A percentile compares a stretch with the other conserved stretches of the same genome.
These are phyloP conservation scores for Pelargonium nanum DNA, from an alignment of 345 rosid genomes.

Conservation along the genomic window DNA sequence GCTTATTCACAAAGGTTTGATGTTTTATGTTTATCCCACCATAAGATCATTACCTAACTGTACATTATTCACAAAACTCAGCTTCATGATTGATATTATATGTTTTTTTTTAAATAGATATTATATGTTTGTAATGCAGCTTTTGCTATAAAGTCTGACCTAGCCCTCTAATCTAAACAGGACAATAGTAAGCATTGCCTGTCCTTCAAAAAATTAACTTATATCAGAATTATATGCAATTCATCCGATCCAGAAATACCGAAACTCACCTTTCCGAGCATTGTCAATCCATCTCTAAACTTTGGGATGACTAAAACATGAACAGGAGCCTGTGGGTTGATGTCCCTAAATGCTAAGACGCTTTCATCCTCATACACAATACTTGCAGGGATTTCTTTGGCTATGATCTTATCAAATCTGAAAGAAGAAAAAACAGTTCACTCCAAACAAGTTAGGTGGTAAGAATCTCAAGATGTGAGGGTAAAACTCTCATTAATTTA, in stretches of 20 bases:
- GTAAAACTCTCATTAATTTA: background rate
- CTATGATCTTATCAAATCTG: slow-evolving; percentile 88
- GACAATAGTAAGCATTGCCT: too few species aligned
- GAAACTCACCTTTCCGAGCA: slow-evolving; percentile 50
- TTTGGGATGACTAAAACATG: slow-evolving; percentile 87
- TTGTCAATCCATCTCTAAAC: slow-evolving; percentile 67
- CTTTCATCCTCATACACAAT: slow-evolving; percentile 86
- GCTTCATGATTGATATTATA: too few species aligned
- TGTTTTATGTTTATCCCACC: too few species aligned
- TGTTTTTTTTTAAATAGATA: too few species aligned
- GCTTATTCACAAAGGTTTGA: too few species aligned
- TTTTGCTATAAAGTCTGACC: too few species aligned
- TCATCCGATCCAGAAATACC: background rate
- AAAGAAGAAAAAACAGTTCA: background rate
- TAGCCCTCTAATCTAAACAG: too few species aligned
- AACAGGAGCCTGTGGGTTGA: slow-evolving; percentile 78
- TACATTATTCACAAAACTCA: too few species aligned
- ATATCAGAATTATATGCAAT: background rate
- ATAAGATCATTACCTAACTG: too few species aligned
- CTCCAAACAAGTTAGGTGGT: background rate
- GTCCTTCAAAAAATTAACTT: background rate
- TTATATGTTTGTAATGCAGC: too few species aligned
- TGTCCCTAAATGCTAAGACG: slow-evolving; percentile 82
- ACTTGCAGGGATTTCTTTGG: slow-evolving; percentile 73
- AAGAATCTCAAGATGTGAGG: background rate